These are phyloP conservation scores for Pyronema omphalodes DNA, from an alignment of 495 filamentous ascomycete genomes.

Conservation along the genomic window DNA sequence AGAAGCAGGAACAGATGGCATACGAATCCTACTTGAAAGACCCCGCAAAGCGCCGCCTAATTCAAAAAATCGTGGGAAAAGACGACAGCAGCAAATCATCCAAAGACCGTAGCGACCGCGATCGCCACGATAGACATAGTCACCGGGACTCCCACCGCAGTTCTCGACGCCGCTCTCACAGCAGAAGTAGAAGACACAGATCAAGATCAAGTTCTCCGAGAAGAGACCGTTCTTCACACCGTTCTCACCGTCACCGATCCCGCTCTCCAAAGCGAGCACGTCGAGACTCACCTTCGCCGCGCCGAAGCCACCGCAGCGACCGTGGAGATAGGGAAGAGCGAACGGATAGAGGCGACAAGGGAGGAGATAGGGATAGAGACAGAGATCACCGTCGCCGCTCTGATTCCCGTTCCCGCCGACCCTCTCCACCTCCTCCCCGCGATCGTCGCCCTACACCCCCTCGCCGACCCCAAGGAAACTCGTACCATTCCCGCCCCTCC, in stretches of 20 bases:
- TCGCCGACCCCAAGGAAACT: background rate
- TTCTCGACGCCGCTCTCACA: background rate
- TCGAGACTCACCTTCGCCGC: background rate
- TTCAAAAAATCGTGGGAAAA: slow-evolving; percentile 40
- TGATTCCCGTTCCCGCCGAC: background rate
- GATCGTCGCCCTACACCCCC: background rate
- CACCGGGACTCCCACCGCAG: background rate
- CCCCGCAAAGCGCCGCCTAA: slow-evolving; percentile 47
- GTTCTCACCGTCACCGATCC: background rate
- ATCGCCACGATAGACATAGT: background rate
- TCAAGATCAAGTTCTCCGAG: background rate
- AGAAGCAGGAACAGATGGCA: slow-evolving; percentile 76
- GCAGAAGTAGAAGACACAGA: background rate
- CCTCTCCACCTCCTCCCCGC: background rate
- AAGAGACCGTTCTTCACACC: background rate
- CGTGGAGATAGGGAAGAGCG: slow-evolving; percentile 23
- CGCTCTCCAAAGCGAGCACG: background rate
- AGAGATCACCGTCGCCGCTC: slow-evolving; percentile 21
- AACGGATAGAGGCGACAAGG: slow-evolving; percentile 25
- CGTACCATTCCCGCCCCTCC: background rate
- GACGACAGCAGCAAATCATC: background rate
- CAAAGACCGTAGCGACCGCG: slow-evolving; percentile 1
- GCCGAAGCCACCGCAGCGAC: background rate
- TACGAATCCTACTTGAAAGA: slow-evolving; percentile 82
- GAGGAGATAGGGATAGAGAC: slow-evolving; percentile 24